phyloP scores from a whole-genome alignment of 2,329 filamentous ascomycete genomes.

The Nothophaeocryptopus gaeumannii region DNA sequence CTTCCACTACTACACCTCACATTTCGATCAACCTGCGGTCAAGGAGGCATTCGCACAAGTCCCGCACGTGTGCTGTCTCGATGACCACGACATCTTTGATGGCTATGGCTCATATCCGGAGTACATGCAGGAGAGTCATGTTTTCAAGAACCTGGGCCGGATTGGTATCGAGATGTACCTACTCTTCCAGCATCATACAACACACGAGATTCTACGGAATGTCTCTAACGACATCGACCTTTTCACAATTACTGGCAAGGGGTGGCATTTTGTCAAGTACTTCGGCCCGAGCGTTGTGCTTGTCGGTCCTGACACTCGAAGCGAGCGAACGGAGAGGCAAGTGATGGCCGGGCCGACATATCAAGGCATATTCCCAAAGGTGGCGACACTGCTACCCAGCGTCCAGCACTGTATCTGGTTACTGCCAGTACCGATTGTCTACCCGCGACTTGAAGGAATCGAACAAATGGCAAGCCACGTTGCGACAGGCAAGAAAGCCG shows the following conservation, averaged over 20 bases:
- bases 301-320: conserved; percentile 85
- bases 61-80: conserved; percentile 85
- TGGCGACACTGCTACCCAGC: conserved; percentile 82
- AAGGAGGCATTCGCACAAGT: conserved; percentile 97
- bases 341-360: conserved; percentile 96
- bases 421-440: conserved; percentile 84
- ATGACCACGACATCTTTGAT: conserved; percentile 98
- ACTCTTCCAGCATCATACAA: conserved; percentile 97
- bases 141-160: conserved; percentile 97
- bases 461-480: conserved; percentile 90
- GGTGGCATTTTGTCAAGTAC: conserved; percentile 98
- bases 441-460: conserved; percentile 85
- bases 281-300: conserved; percentile 87
- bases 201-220: conserved; percentile 85
- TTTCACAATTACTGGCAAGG: conserved; percentile 94
- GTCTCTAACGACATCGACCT: conserved; percentile 84
- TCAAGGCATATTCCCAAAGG: conserved; percentile 93
- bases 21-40: conserved; percentile 94
- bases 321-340: conserved; percentile 83
- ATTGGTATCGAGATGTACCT: conserved; percentile 97
- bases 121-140: conserved; percentile 95
- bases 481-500: conserved; percentile 91
- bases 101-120: conserved; percentile 96
- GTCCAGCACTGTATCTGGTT: conserved; percentile 98
- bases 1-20: conserved; percentile 98